These are phyloP conservation scores for Gossypium davidsonii DNA, from an alignment of 441 rosid species.

Conservation along the genomic window DNA sequence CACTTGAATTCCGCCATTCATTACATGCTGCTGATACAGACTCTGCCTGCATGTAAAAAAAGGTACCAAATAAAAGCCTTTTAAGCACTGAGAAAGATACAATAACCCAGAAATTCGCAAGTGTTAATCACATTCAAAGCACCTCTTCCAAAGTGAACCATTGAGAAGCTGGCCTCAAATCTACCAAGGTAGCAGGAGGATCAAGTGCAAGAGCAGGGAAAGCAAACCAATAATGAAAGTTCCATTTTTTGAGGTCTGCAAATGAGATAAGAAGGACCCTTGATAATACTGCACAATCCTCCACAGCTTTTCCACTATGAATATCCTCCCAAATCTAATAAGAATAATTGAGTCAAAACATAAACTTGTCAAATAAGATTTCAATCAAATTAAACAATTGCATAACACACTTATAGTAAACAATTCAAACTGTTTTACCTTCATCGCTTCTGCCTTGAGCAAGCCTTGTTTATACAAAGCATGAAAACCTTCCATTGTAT, in stretches of 20 bases:
- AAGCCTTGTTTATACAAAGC: slow-evolving; percentile 61
- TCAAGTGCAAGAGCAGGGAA: slow-evolving; percentile 83
- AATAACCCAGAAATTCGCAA: neutral
- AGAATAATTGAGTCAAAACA: slow-evolving; percentile 10
- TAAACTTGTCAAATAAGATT: neutral
- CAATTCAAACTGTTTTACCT: slow-evolving; percentile 34
- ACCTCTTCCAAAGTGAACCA: slow-evolving; percentile 72
- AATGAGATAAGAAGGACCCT: slow-evolving; percentile 80
- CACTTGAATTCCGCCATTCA: slow-evolving; percentile 71
- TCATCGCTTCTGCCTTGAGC: slow-evolving; percentile 60
- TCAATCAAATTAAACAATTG: neutral
- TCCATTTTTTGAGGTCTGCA: slow-evolving; percentile 89
- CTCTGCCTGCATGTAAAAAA: slow-evolving; percentile 44
- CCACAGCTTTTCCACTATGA: slow-evolving; percentile 67
- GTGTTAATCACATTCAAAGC: slow-evolving; percentile 9
- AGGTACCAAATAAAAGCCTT: neutral
- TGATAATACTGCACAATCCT: slow-evolving; percentile 54
- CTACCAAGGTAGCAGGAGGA: slow-evolving; percentile 70
- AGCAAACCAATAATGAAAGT: slow-evolving; percentile 82
- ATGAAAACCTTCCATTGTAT: slow-evolving; percentile 64
- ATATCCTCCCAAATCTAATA: slow-evolving; percentile 88
- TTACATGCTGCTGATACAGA: slow-evolving; percentile 75
- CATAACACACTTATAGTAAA: slow-evolving; percentile 5
- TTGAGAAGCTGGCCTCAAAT: slow-evolving; percentile 68
- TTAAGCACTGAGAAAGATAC: neutral